Evolutionary conservation across 1,284 basidiomycete genomes (phyloP).

Genomic region (Kwoniella shivajii): DNA sequence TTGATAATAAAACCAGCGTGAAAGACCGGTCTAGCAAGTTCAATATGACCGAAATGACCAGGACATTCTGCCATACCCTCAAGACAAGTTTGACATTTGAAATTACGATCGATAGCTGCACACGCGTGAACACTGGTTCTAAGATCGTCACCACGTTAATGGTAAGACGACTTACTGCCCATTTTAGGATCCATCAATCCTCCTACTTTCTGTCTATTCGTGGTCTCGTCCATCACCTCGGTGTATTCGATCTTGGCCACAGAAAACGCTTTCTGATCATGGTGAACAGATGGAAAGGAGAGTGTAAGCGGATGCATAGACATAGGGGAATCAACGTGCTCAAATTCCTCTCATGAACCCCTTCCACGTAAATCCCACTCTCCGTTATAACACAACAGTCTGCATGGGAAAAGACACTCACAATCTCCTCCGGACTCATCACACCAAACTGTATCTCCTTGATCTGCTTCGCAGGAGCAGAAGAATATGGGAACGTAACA

Average conservation of each 20-base stretch:
- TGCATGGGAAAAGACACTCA: constrained; percentile 60
- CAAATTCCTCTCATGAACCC: neutral
- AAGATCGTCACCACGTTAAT: constrained; percentile 5
- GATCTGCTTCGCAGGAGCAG: constrained; percentile 89
- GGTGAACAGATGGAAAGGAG: constrained; percentile 5
- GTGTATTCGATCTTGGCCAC: constrained; percentile 98
- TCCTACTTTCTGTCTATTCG: constrained; percentile 81
- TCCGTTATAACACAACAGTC: constrained; percentile 4
- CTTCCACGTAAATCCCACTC: no score
- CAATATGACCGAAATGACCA: constrained; percentile 98
- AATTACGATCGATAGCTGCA: constrained; percentile 88
- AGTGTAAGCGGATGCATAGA: constrained; percentile 3
- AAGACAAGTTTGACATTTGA: constrained; percentile 99
- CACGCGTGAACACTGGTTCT: constrained; percentile 23
- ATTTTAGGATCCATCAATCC: constrained; percentile 97
- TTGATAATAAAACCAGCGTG: constrained; percentile 98
- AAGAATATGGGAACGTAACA: constrained; percentile 69
- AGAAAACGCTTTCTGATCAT: constrained; percentile 86
- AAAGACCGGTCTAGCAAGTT: constrained; percentile 93
- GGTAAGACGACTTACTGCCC: constrained; percentile 64
- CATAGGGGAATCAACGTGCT: no score
- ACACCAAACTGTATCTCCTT: constrained; percentile 99
- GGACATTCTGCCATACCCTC: constrained; percentile 98
- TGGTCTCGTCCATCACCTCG: constrained; percentile 95
- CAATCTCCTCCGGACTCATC: constrained; percentile 99